Conservation (phyloP, 1,284 basidiomycete genomes). For the Meripilus lineatus region DNA sequence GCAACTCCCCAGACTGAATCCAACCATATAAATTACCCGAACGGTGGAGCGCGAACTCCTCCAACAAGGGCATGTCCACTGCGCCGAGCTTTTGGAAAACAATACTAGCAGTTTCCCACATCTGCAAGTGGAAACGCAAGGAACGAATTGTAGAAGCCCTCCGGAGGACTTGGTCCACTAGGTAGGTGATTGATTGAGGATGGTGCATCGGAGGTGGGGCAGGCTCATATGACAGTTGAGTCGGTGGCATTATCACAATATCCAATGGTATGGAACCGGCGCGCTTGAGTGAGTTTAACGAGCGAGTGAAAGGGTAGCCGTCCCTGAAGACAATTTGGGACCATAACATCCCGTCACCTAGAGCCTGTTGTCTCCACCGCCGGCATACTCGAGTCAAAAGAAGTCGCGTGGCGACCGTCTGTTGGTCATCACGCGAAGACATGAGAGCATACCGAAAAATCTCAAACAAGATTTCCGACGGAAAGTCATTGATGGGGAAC, state of each 20-base stretch:
- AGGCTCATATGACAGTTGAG: no score
- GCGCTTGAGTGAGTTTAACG: conserved; percentile 49
- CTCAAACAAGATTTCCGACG: conserved; percentile 54
- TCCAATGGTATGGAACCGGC: conserved; percentile 49
- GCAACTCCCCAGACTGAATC: conserved; percentile 22
- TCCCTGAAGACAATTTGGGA: conserved; percentile 43
- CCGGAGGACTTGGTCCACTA: conserved; percentile 42
- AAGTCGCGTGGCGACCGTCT: conserved; percentile 37
- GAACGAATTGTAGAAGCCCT: conserved; percentile 50
- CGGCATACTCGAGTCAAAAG: conserved; percentile 53
- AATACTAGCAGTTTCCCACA: conserved; percentile 44
- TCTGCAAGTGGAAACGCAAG: conserved; percentile 47
- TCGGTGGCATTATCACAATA: conserved; percentile 27
- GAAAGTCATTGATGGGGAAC: conserved; percentile 58
- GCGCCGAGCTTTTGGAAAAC: conserved; percentile 42
- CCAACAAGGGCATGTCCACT: conserved; percentile 37
- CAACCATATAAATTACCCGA: conserved; percentile 23
- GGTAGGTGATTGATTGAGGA: conserved; percentile 37
- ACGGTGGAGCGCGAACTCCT: conserved; percentile 58
- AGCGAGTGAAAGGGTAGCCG: conserved; percentile 40
- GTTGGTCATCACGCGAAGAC: conserved; percentile 32
- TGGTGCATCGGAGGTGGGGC: no score
- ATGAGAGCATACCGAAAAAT: conserved; percentile 56
- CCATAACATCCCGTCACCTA: conserved; percentile 20
- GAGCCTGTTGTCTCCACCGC: conserved; percentile 29